These are phyloP conservation scores for Capronia epimyces DNA, from an alignment of 2,329 filamentous ascomycete species.

Conservation along the genomic window DNA sequence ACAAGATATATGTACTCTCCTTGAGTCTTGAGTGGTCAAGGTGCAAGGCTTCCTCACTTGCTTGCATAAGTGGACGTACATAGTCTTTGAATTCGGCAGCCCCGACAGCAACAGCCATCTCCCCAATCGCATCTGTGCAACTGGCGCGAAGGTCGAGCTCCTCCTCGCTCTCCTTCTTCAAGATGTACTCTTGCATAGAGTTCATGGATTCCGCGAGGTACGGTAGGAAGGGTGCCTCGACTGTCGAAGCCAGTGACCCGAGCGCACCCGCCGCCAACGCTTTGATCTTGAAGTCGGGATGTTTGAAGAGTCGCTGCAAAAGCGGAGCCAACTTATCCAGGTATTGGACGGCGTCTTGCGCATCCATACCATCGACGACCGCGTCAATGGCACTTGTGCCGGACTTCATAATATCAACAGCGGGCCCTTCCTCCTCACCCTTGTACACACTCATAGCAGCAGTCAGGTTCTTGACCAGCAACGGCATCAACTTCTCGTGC, in stretches of 20 bases:
- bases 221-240: conserved; percentile 77
- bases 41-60: conserved; percentile 82
- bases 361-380: conserved; percentile 76
- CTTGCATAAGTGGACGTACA: conserved; percentile 81
- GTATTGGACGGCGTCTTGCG: conserved; percentile 74
- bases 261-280: conserved; percentile 81
- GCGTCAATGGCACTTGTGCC: conserved; percentile 88
- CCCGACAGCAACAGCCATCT: conserved; percentile 85
- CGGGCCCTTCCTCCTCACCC: conserved; percentile 63
- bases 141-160: conserved; percentile 85
- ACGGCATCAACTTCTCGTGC: conserved; percentile 76
- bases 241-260: conserved; percentile 81
- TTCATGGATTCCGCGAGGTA: conserved; percentile 90
- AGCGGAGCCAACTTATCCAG: conserved; percentile 76
- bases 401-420: conserved; percentile 78
- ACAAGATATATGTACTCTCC: conserved; percentile 95
- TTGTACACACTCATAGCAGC: conserved; percentile 66
- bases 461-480: conserved; percentile 83
- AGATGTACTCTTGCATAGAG: conserved; percentile 75
- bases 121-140: conserved; percentile 87
- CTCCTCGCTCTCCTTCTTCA: conserved; percentile 81
- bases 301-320: conserved; percentile 74
- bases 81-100: conserved; percentile 82
- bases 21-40: conserved; percentile 85
- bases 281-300: conserved; percentile 85